Evolutionary conservation across 2,329 filamentous ascomycete genomes (phyloP), one percentile per base, ranked within the genome.

Genomic region (Hypoxylon sp.): DNA sequence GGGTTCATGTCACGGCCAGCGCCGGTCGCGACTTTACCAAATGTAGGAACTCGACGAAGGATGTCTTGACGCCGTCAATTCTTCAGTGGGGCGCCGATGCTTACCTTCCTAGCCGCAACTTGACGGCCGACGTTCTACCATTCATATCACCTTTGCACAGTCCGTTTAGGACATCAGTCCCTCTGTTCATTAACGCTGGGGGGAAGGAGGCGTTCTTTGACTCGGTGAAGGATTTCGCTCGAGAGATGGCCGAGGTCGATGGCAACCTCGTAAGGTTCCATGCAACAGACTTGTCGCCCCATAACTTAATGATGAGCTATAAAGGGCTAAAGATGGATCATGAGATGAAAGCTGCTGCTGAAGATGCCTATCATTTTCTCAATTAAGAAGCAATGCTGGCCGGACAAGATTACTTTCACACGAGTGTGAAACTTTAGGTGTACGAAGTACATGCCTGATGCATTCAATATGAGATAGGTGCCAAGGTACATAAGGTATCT

Each of bases 91-190:
- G 65, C 4, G 60, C 52, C 31, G 46, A 62, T 4, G 57, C 60
- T 2, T 70, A 66, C 21, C 33, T 52, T 1, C 67, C 41, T 23
- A 4, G 55, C 46, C 7, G 17, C 54, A 9, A 20, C 27, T 9
- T 61, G 9, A 38, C 52, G 15, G 15, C 37, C 1, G 60, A 67
- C 4, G 43, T 23, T 10, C 35, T 40, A n/a, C 33, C 64, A 1
- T 69, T 51, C 24, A 55, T 69, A 7, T 67, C 65, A 7, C 67
- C 68, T 2, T 29, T 68, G 17, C 41, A 65, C 20, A 64, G 65
- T 38, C 67, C 66, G 2, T 70, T 67, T 40, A 51, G 29, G 24
- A 33, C 58, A 1, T 42, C 47, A n/a, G 60, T 57, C 3, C 65
- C 67, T 2, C 35, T 69, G 2, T 68, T 62, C 17, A 55, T 69